A percentile compares a stretch with the other conserved stretches of the same genome.
Conservation (phyloP, 352 stramenopile species). For the Pythium monospermum region DNA sequence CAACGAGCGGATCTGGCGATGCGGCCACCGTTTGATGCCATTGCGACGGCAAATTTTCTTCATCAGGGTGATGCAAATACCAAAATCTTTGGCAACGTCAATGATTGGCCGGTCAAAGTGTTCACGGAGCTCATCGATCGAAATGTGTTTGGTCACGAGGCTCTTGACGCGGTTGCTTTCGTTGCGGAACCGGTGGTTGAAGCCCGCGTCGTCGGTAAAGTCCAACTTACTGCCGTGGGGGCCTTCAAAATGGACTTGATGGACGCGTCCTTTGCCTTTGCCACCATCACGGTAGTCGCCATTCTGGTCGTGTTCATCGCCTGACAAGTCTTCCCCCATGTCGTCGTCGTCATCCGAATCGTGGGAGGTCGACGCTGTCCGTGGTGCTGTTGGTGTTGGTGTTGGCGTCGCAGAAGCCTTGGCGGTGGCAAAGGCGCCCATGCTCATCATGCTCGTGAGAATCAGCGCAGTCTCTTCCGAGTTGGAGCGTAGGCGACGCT, state of each 20-base stretch:
- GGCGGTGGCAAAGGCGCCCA: constrained; percentile 34
- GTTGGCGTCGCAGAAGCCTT: neutral
- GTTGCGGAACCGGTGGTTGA: constrained; percentile 71
- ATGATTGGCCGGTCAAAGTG: constrained; percentile 87
- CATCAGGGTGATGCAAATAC: constrained; percentile 89
- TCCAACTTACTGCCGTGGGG: constrained; percentile 66
- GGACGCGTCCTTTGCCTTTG: constrained; percentile 39
- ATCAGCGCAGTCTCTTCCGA: constrained; percentile 86
- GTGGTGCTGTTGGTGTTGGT: too few species aligned
- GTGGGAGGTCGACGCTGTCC: neutral
- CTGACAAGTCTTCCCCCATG: constrained; percentile 35
- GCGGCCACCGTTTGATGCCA: constrained; percentile 66
- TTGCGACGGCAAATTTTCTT: constrained; percentile 74
- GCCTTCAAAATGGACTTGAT: constrained; percentile 74
- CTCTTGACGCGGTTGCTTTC: constrained; percentile 87
- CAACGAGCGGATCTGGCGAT: constrained; percentile 71
- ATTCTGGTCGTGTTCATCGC: constrained; percentile 28
- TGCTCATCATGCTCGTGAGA: constrained; percentile 79
- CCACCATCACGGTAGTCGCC: constrained; percentile 11
- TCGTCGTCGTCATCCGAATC: constrained; percentile 48
- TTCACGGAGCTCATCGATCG: constrained; percentile 75
- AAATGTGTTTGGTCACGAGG: constrained; percentile 85
- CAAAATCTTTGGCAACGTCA: constrained; percentile 87
- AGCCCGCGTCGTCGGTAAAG: constrained; percentile 68
- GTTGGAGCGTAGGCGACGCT: constrained; percentile 35